Evolutionary conservation across 2,329 filamentous ascomycete genomes (phyloP).

Genomic region (Mollisia scopiformis): DNA sequence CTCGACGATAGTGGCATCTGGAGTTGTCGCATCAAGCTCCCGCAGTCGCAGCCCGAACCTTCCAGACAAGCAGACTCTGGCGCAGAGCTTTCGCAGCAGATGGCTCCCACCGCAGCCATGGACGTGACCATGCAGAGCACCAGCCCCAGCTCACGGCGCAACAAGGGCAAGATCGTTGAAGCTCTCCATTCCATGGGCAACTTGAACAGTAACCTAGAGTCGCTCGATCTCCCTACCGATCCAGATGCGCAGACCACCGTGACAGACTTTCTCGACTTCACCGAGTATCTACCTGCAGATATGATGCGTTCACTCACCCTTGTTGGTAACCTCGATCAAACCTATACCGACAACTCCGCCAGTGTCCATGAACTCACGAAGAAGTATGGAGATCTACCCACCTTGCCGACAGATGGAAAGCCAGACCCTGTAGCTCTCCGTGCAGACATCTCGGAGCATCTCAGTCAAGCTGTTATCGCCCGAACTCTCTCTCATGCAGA

Average conservation of each 20-base stretch:
- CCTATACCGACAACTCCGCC: slow-evolving; percentile 57
- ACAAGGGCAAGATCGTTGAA: slow-evolving; percentile 36
- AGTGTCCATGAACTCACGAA: slow-evolving; percentile 59
- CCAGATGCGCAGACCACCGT: slow-evolving; percentile 72
- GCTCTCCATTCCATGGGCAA: slow-evolving; percentile 36
- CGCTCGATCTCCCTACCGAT: slow-evolving; percentile 47
- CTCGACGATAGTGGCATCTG: slow-evolving; percentile 35
- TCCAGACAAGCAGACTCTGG: slow-evolving; percentile 12
- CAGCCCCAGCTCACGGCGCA: slow-evolving; percentile 33
- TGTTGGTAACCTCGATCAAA: slow-evolving; percentile 65
- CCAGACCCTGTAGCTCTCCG: slow-evolving; percentile 55
- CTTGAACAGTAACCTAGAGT: slow-evolving; percentile 34
- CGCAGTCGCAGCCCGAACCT: slow-evolving; percentile 22
- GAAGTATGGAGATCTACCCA: slow-evolving; percentile 59
- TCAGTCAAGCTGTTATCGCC: slow-evolving; percentile 57
- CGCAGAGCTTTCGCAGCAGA: slow-evolving; percentile 9
- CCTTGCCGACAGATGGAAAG: slow-evolving; percentile 49
- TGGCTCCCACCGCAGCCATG: slow-evolving; percentile 27
- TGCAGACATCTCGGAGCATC: slow-evolving; percentile 60
- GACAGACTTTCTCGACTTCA: slow-evolving; percentile 66
- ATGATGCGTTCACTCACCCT: slow-evolving; percentile 67
- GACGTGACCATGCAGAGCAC: slow-evolving; percentile 29
- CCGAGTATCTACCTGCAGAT: slow-evolving; percentile 70
- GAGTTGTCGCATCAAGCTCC: slow-evolving; percentile 38
- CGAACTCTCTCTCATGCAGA: slow-evolving; percentile 64